Evolutionary conservation across 768 basidiomycete genomes (phyloP), one percentile per base, ranked within the genome.

Genomic region (Tephrocybe sp.): DNA sequence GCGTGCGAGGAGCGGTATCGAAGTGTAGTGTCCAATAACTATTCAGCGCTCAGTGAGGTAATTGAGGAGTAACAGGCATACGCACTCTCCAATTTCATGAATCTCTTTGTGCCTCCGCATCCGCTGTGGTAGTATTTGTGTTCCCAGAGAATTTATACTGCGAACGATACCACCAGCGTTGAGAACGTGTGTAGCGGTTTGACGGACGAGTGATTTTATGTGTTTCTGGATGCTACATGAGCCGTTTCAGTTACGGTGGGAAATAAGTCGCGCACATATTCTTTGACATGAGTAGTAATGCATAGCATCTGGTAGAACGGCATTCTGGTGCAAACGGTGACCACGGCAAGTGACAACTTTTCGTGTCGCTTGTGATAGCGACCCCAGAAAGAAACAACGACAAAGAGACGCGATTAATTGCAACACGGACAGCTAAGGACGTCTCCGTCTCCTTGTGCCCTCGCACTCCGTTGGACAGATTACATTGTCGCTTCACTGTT

Each of bases 21-120:
- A 94, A 96, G 62, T 91, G 81, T 74, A 96, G 80, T 4, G 87
- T 85, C 91, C 91, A 95, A 65, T 93, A 93, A 59, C 92, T 95
- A 58, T 24, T 15, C 21, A 22, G 41, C 25, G 34, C 16, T 27
- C 21, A 34, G 15, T 37, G 22, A 44, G 53, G 18, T 44, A 34
- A 22, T 44, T 42, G 19, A 44, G 13, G 12, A 4, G 5, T 32
- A 49, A 39, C 30, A 31, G n/a, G 25, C 40, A 35, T 12, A 87
- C 92, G 66, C 61, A 92, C 92, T 94, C 92, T 76, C 85, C 92
- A 19, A 79, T 59, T 9, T 65, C 67, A 52, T 86, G 80, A 40
- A 68, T 75, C 25, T 74, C 70, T 39, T 77, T 78, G 42, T 86
- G 80, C 45, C 80, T 69, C 54, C 77, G 76, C 86, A 91, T 92